These are phyloP conservation scores for Xylaria sp. DNA, from an alignment of 2,329 filamentous ascomycete species.

Conservation along the genomic window DNA sequence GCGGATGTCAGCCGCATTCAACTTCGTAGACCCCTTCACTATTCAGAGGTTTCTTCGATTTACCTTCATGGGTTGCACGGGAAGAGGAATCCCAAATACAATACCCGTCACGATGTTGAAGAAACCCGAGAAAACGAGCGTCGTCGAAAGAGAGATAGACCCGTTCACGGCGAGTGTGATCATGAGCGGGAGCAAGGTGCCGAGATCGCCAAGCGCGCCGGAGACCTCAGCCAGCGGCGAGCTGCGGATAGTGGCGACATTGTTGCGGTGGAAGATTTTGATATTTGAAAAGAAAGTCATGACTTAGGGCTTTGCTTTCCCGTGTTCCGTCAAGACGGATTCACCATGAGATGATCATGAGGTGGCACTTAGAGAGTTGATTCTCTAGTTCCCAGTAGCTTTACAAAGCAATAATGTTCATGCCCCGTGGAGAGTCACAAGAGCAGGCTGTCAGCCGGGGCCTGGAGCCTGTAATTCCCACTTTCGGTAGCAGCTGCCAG, in stretches of 20 bases:
- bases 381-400: not conserved
- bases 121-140: slow-evolving; percentile 86
- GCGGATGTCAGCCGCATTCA: slow-evolving; percentile 20
- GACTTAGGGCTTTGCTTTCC: not conserved
- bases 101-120: slow-evolving; percentile 87
- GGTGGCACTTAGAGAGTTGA: not conserved
- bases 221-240: slow-evolving; percentile 78
- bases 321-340: not conserved
- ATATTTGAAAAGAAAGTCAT: slow-evolving; percentile 49
- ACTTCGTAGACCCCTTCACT: not conserved
- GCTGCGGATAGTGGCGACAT: slow-evolving; percentile 59
- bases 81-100: slow-evolving; percentile 87
- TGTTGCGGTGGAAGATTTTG: slow-evolving; percentile 56
- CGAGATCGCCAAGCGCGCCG: slow-evolving; percentile 81
- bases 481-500: not conserved
- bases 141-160: slow-evolving; percentile 84
- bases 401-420: not conserved
- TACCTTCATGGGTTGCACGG: slow-evolving; percentile 87
- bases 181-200: slow-evolving; percentile 78
- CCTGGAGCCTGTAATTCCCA: not conserved
- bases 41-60: not conserved
- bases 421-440: not conserved
- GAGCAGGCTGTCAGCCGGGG: not conserved
- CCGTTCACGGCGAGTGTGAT: slow-evolving; percentile 82
- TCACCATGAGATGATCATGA: slow-evolving; percentile 15